Percentiles rank a stretch among this genome's conserved stretches.
Evolutionary conservation across 1,284 basidiomycete species (phyloP).

Genomic region (Sparassis latifolia): DNA sequence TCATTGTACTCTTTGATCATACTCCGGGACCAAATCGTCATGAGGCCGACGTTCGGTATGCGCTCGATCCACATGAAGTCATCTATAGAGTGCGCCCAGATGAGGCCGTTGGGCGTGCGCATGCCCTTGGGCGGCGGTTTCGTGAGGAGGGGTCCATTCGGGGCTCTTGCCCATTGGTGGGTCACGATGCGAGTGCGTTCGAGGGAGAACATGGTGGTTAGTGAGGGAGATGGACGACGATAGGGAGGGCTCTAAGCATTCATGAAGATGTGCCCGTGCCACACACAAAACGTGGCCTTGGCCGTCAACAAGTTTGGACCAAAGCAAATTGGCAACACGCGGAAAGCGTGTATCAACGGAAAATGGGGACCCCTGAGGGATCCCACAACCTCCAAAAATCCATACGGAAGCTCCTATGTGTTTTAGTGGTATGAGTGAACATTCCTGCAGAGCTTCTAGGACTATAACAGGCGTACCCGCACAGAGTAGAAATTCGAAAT

Average conservation of each 20-base stretch:
- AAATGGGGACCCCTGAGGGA: neutral
- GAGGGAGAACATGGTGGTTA: neutral
- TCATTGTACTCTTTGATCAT: constrained; percentile 29
- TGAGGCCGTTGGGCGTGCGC: constrained; percentile 24
- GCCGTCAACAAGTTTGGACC: no score
- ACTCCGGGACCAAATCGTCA: constrained; percentile 28
- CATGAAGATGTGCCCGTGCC: neutral
- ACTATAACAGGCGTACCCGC: no score
- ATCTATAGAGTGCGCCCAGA: constrained; percentile 27
- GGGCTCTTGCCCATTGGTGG: constrained; percentile 14
- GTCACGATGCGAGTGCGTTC: constrained; percentile 1
- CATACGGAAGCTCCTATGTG: no score
- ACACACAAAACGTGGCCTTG: neutral
- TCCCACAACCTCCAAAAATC: neutral
- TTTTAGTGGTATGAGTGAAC: no score
- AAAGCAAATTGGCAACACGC: neutral
- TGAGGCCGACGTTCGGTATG: constrained; percentile 16
- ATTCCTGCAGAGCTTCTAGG: no score
- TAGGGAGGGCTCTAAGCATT: neutral
- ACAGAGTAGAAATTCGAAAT: no score
- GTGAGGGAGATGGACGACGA: no score
- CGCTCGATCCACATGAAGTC: constrained; percentile 27
- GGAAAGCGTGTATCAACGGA: neutral
- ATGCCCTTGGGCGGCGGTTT: constrained; percentile 20
- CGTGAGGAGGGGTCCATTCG: constrained; percentile 18